Conservation (phyloP, 2,329 filamentous ascomycete genomes). For the Alternaria arborescens region DNA sequence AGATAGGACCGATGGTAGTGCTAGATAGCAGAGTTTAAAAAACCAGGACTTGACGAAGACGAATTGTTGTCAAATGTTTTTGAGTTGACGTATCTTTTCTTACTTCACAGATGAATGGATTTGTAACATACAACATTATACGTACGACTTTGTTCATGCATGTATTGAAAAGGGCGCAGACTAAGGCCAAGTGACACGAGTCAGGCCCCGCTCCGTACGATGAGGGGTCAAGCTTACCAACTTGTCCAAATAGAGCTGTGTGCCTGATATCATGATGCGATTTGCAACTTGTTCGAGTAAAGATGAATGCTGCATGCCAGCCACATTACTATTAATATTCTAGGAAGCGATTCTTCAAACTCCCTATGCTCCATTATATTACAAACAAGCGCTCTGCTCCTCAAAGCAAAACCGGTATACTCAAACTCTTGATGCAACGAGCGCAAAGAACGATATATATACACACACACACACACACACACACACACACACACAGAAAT, state of each 20-base stretch:
- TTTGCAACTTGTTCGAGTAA: neutral
- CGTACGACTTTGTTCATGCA: neutral
- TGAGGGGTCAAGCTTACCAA: neutral
- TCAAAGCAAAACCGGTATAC: neutral
- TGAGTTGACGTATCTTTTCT: neutral
- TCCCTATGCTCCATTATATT: constrained; percentile 7
- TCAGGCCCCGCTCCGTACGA: neutral
- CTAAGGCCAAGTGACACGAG: neutral
- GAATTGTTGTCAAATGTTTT: too few relatives aligned
- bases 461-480: constrained; percentile 10
- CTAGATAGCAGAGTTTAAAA: too few relatives aligned
- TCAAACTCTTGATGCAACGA: constrained; percentile 16
- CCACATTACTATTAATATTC: constrained; percentile 6
- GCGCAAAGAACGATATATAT: constrained; percentile 17
- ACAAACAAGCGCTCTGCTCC: constrained; percentile 5
- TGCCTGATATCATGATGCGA: neutral
- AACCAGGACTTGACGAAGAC: too few relatives aligned
- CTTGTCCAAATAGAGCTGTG: neutral
- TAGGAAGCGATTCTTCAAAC: constrained; percentile 1
- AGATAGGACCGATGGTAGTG: too few relatives aligned
- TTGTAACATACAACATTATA: too few relatives aligned
- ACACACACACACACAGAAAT: constrained; percentile 12
- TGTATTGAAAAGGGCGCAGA: neutral
- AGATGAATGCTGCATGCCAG: neutral
- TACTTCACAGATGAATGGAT: neutral